Evolutionary conservation across 2,329 filamentous ascomycete genomes (phyloP), one percentile per base, ranked within the genome.

Genomic region (Pseudogymnoascus sp.): DNA sequence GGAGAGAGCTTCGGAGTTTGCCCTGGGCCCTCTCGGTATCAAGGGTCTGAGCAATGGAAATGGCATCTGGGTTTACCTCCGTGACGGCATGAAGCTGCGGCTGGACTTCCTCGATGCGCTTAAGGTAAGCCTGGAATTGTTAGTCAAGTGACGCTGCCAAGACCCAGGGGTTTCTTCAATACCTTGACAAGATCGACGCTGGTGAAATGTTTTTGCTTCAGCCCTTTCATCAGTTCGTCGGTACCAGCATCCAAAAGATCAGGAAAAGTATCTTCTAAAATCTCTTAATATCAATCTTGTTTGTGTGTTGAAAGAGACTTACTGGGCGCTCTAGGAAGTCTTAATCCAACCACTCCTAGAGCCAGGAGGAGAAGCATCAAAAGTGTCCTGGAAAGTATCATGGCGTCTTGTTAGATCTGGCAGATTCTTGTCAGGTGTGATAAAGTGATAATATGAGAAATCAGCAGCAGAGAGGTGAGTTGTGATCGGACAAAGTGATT

Each of bases 171-270:
- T 12, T 31, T 5, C 10, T 55, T 31, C 27, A 48, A 15, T 81
- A 69, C 71, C 64, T 71, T 72, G 6, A 84, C 82, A 15, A 86
- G 72, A 62, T 85, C 80, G n/a, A 80, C 78, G 66, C 81, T 84
- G 1, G 78, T 82, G 65, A 82, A 85, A n/a, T 75, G 72, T 2
- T 76, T 76, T 15, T 71, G 71, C 48, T 79, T 74, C 8, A 85
- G 71, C 1, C 82, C 82, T 40, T 70, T 67, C 27, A 74, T 71
- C 21, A 85, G 72, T 25, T 83, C 77, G 48, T 83, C 80, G 1
- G 76, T 74, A 0, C 78, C 80, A 10, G 77, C 81, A 66, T 83
- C 76, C 15, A 82, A 72, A 31, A 86, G 71, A 6, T 71, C 67
- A 9, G 74, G 74, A 62, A 71, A 72, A n/a, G 31, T 18, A 21